Evolutionary conservation across 495 filamentous ascomycete species (phyloP), one percentile per base, ranked within the genome.

Genomic region (Xylaria flabelliformis): DNA sequence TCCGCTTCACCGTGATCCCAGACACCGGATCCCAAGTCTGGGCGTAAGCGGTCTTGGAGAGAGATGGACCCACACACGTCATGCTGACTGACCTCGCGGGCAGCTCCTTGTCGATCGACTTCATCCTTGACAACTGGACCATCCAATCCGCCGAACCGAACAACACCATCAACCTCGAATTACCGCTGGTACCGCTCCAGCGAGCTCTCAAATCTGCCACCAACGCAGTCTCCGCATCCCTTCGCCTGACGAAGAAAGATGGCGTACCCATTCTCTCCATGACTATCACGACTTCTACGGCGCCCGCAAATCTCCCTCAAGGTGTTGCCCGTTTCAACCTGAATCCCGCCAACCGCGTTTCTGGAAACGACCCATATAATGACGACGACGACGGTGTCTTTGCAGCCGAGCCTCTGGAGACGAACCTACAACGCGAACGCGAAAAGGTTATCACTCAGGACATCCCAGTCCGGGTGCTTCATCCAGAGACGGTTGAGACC

Each of bases 371-470:
- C 24, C 39, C 62, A 5, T 50, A 46, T 39, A 21, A 51, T 66
- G 73, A 80, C 55, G 80, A 77, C 69, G 72, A 74, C 21, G 84
- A 85, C 75, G 85, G 85, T 19, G 74, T 80, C 19, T 83, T 89
- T 81, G 67, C 79, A 0, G 81, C 84, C 56, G 86, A 88, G 59
- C 74, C 80, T 36, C 80, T 88, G 21, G 85, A 85, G 58, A 86
- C 86, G 2, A 83, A 81, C 32, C 75, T 84, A 46, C 80, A 81
- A 48, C 83, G 84, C 74, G 91, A 93, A 71, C 90, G 91, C 74
- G 94, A 97, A 79, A 95, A 94, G 46, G 85, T 93, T 76, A 90
- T 99, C 75, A 97, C 94, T n/a, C 97, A 99, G 77, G 94, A 98
- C 80, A 89, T 98, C 34, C 96, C 97, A n/a, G 90, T 98, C 63